These are phyloP conservation scores for Psilocybe sp. DNA, from an alignment of 768 basidiomycete genomes.

Conservation along the genomic window DNA sequence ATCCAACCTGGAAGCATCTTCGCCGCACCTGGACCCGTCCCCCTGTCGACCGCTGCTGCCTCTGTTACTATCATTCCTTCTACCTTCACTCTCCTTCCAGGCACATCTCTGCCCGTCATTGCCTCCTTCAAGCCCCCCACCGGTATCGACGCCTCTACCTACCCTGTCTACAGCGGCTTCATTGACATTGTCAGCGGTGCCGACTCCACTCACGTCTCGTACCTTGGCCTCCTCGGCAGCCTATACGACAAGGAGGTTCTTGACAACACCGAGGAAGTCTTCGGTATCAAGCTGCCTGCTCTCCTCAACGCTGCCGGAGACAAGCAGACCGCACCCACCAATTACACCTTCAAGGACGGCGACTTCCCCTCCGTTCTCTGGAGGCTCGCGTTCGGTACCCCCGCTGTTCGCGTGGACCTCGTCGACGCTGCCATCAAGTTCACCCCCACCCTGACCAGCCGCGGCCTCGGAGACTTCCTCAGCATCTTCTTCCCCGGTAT, in stretches of 20 bases:
- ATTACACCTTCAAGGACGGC: slow-evolving; percentile 42
- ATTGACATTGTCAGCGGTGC: slow-evolving; percentile 38
- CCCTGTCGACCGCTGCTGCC: slow-evolving; percentile 40
- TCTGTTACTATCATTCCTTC: slow-evolving; percentile 40
- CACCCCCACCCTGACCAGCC: slow-evolving; percentile 30
- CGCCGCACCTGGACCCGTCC: slow-evolving; percentile 45
- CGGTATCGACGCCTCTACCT: slow-evolving; percentile 34
- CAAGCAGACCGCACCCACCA: slow-evolving; percentile 34
- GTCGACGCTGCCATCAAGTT: slow-evolving; percentile 38
- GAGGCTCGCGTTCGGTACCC: slow-evolving; percentile 47
- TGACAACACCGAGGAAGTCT: slow-evolving; percentile 46
- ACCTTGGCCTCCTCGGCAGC: slow-evolving; percentile 38
- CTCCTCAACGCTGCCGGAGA: slow-evolving; percentile 37
- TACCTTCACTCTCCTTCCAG: slow-evolving; percentile 43
- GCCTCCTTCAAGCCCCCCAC: slow-evolving; percentile 47
- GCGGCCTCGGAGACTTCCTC: slow-evolving; percentile 12
- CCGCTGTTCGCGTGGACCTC: slow-evolving; percentile 42
- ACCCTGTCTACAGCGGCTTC: slow-evolving; percentile 61
- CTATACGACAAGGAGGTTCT: slow-evolving; percentile 48
- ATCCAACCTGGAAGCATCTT: slow-evolving; percentile 37
- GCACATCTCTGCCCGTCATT: slow-evolving; percentile 34
- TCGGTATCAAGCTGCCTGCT: slow-evolving; percentile 40
- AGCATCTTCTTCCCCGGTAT: slow-evolving; percentile 35
- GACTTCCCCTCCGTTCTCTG: slow-evolving; percentile 39
- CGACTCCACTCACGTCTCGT: slow-evolving; percentile 40